Conservation (phyloP, 108 stramenopile genomes). For the Aurantiochytrium sp. region DNA sequence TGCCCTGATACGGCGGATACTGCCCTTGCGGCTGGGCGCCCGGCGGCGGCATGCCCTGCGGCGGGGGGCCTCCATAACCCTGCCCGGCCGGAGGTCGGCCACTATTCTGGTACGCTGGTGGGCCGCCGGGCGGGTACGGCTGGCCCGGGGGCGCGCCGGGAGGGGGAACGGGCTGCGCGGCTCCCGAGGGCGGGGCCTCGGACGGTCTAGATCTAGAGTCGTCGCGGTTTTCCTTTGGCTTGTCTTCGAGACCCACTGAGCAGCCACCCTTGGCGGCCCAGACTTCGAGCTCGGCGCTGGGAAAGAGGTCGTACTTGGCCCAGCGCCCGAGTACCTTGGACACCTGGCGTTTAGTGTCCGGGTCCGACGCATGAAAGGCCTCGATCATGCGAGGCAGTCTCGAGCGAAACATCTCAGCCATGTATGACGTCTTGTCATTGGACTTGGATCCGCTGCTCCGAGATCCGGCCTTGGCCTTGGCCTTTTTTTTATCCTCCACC, state of each 20-base stretch:
- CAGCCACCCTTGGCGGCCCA: neutral
- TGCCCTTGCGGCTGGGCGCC: no score
- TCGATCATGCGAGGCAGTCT: neutral
- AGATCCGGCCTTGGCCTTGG: neutral
- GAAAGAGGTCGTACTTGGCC: neutral
- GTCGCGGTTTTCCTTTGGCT: neutral
- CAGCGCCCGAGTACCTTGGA: constrained; percentile 13
- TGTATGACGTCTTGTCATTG: neutral
- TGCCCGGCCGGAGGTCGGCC: neutral
- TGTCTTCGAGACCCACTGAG: neutral
- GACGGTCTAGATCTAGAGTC: neutral
- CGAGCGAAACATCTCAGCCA: neutral
- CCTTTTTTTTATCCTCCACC: neutral
- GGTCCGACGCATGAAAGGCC: neutral
- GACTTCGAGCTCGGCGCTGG: neutral
- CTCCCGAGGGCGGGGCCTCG: neutral
- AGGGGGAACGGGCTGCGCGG: neutral
- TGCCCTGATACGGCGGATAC: no score
- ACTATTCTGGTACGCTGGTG: no score
- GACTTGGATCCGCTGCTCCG: neutral
- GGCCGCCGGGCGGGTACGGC: neutral
- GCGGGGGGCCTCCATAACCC: neutral
- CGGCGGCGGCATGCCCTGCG: no score
- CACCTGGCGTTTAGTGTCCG: neutral
- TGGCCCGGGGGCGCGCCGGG: neutral